phyloP scores from a whole-genome alignment of 192 early-diverging fungal genomes.

The Gonapodya prolifera region DNA sequence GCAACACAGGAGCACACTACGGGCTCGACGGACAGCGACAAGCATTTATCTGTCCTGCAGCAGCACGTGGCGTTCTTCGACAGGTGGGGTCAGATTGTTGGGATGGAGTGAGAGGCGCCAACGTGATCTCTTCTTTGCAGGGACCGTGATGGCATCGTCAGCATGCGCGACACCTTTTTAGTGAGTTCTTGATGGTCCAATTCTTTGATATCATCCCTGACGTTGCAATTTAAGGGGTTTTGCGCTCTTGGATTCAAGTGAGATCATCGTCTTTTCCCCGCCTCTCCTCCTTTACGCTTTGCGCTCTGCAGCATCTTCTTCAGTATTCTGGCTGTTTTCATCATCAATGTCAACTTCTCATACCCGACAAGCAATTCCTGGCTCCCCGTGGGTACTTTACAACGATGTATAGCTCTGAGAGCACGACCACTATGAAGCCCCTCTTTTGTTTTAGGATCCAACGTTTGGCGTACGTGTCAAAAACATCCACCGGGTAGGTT shows the following conservation, averaged over 20 bases:
- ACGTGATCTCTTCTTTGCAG: neutral
- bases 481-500: conserved; percentile 27
- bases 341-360: conserved; percentile 20
- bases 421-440: neutral
- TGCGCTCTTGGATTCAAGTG: neutral
- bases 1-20: too few relatives aligned
- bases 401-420: neutral
- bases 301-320: conserved; percentile 8
- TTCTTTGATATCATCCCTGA: too few relatives aligned
- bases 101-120: neutral
- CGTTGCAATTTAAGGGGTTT: too few relatives aligned
- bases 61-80: conserved; percentile 42
- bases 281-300: neutral
- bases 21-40: too few relatives aligned
- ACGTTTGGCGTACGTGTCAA: conserved; percentile 27
- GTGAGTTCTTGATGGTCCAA: too few relatives aligned
- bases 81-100: neutral
- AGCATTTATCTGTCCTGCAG: conserved; percentile 21
- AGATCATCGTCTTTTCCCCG: neutral
- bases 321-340: conserved; percentile 16
- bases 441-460: conserved; percentile 23
- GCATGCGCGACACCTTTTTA: neutral
- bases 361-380: neutral
- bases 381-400: too few relatives aligned
- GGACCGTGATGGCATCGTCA: neutral